Conservation (phyloP, 768 basidiomycete species). For the Xanthoconium stramineum region DNA sequence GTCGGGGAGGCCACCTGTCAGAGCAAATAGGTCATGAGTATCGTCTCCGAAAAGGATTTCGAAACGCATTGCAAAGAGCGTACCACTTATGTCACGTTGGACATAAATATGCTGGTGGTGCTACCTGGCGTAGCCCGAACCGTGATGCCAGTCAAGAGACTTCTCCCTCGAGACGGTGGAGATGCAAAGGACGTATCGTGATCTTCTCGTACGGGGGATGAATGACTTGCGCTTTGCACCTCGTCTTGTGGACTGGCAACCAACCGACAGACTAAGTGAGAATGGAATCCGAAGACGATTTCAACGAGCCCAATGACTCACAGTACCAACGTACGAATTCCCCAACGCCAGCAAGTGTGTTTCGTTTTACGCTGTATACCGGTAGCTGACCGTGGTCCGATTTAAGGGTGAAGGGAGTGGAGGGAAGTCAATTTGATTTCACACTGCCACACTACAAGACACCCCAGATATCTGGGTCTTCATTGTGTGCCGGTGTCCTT, state of each 20-base stretch:
- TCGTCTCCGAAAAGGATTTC: not conserved
- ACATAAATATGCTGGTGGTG: not conserved
- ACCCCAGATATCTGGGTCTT: too few species aligned
- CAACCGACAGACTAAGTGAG: not conserved
- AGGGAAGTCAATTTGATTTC: not conserved
- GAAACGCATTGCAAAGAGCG: not conserved
- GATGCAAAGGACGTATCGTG: not conserved
- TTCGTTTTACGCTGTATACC: not conserved
- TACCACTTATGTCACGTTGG: not conserved
- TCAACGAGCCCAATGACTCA: not conserved
- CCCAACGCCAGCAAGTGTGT: not conserved
- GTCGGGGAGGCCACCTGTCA: not conserved
- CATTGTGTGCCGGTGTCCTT: too few species aligned
- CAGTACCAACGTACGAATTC: not conserved
- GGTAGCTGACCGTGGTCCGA: not conserved
- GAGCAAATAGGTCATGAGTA: not conserved
- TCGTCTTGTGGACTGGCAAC: not conserved
- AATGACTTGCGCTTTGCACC: not conserved
- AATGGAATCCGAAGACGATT: not conserved
- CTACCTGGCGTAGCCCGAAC: not conserved
- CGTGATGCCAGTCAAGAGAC: not conserved
- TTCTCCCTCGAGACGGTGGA: not conserved
- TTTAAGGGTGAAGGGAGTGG: not conserved
- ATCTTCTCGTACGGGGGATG: not conserved
- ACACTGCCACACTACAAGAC: constrained; percentile 6